Conservation (phyloP, 2,329 filamentous ascomycete genomes). For the Microdochium bolleyi region DNA sequence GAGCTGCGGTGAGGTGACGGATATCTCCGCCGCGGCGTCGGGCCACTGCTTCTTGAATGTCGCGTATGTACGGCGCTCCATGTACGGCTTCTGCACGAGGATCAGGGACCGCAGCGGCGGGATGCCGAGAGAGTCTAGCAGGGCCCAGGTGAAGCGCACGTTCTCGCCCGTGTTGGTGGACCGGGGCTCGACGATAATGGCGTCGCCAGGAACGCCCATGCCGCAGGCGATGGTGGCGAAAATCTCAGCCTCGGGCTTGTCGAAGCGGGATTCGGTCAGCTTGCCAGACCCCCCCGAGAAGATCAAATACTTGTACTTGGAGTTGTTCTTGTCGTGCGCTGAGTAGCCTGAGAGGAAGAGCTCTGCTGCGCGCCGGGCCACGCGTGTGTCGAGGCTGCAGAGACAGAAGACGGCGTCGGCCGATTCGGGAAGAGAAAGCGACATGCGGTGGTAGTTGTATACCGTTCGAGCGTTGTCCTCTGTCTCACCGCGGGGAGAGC, state of each 20-base stretch:
- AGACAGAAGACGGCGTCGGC: conserved; percentile 37
- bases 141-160: conserved; percentile 30
- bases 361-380: conserved; percentile 31
- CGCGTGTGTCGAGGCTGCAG: conserved; percentile 36
- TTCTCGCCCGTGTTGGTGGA: conserved; percentile 40
- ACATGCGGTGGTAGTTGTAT: conserved; percentile 35
- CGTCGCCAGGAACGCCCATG: conserved; percentile 28
- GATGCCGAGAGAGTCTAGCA: conserved; percentile 21
- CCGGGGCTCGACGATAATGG: conserved; percentile 28
- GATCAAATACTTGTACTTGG: conserved; percentile 28
- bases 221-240: conserved; percentile 30
- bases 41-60: conserved; percentile 40
- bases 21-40: conserved; percentile 20
- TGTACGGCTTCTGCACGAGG: conserved; percentile 40
- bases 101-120: conserved; percentile 23
- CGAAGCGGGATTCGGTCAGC: conserved; percentile 29
- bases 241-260: conserved; percentile 30
- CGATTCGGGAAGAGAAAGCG: conserved; percentile 20
- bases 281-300: conserved; percentile 33
- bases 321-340: conserved; percentile 11
- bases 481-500: neutral
- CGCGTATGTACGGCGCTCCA: conserved; percentile 36
- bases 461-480: conserved; percentile 24
- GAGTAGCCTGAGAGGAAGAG: conserved; percentile 21
- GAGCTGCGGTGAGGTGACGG: conserved; percentile 31